These are phyloP conservation scores for Oryza glaberrima DNA, from an alignment of 176 grass and related monocot species.

Conservation along the genomic window DNA sequence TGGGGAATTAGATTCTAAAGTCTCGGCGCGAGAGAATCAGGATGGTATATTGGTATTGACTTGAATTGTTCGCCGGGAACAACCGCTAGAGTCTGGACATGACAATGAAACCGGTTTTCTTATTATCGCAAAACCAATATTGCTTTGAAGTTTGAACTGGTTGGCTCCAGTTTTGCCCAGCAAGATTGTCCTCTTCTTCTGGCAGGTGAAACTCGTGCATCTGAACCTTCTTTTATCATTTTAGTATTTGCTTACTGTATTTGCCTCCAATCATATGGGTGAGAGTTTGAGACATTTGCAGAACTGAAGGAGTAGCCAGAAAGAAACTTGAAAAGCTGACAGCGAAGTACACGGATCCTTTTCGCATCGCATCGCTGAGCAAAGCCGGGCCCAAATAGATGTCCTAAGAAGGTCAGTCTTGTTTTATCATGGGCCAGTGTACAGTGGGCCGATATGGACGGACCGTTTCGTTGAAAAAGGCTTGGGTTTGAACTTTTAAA, in stretches of 20 bases:
- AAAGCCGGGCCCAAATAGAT: not conserved
- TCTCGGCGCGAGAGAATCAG: not conserved
- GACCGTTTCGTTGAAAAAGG: not conserved
- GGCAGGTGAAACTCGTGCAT: constrained; percentile 4
- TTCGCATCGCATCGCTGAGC: not conserved
- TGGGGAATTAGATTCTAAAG: not conserved
- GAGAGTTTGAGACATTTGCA: no score
- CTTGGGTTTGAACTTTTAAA: not conserved
- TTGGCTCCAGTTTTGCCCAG: not conserved
- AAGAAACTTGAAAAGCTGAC: not conserved
- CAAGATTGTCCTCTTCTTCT: no score
- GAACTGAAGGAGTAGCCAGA: no score
- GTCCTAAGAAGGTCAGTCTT: not conserved
- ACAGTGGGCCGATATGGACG: not conserved
- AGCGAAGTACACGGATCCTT: not conserved
- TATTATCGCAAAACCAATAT: no score
- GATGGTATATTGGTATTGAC: no score
- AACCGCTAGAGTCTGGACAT: no score
- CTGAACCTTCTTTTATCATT: not conserved
- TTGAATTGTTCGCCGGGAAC: not conserved
- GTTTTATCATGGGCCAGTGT: not conserved
- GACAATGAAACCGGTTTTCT: no score
- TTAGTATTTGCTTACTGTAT: not conserved
- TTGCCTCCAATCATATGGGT: not conserved
- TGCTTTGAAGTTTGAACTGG: not conserved